Conservation (phyloP, 805 yeast species). For the Candida anglica region DNA sequence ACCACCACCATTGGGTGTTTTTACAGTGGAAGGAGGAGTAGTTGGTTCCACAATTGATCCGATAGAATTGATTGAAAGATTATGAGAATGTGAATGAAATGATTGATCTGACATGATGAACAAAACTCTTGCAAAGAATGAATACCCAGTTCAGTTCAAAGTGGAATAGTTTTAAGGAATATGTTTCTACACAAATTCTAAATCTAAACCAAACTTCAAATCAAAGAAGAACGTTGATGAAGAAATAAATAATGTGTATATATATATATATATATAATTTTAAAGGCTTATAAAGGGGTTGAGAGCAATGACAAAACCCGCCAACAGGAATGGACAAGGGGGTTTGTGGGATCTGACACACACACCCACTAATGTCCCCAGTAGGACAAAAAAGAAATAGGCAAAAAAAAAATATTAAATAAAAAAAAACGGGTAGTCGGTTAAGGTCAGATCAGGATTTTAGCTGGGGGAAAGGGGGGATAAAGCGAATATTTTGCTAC, state of each 20-base stretch:
- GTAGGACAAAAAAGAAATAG: neutral
- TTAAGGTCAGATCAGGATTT: too few relatives aligned
- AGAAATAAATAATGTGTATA: too few relatives aligned
- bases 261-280: too few relatives aligned
- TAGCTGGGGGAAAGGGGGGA: too few relatives aligned
- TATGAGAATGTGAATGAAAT: conserved; percentile 19
- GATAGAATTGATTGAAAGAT: conserved; percentile 39
- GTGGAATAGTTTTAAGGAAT: too few relatives aligned
- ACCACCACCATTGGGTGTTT: too few relatives aligned
- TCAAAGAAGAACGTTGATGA: too few relatives aligned
- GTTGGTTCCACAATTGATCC: conserved; percentile 47
- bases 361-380: neutral
- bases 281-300: conserved; percentile 4
- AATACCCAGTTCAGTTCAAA: neutral
- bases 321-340: conserved; percentile 4
- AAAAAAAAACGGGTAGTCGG: neutral
- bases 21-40: conserved; percentile 39
- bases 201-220: too few relatives aligned
- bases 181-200: too few relatives aligned
- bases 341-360: conserved; percentile 4
- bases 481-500: neutral
- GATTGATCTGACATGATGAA: conserved; percentile 1
- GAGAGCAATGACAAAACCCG: conserved; percentile 1
- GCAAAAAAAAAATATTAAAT: neutral
- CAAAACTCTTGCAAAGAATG: neutral